Conservation (phyloP, 768 basidiomycete species). For the Royoungia palumana region DNA sequence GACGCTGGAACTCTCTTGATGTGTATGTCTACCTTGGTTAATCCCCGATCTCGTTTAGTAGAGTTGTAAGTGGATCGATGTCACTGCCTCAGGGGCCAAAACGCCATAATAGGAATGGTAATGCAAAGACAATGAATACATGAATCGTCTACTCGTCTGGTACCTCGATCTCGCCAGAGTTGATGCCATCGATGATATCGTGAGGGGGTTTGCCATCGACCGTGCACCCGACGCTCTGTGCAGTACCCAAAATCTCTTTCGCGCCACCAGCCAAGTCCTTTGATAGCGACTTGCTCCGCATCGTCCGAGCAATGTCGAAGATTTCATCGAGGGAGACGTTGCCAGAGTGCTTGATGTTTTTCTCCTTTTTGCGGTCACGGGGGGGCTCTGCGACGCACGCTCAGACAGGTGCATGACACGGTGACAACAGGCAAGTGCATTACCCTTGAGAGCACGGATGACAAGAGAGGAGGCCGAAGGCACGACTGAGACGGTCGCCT, state of each 20-base stretch:
- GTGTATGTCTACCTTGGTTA: neutral
- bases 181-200: constrained; percentile 86
- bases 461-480: constrained; percentile 97
- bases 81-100: neutral
- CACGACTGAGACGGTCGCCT: constrained; percentile 94
- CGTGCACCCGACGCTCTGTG: constrained; percentile 95
- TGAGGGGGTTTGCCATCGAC: constrained; percentile 91
- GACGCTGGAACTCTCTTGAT: constrained; percentile 11
- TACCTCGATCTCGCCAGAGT: constrained; percentile 80
- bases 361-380: constrained; percentile 99
- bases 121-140: constrained; percentile 20
- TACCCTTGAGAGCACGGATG: constrained; percentile 97
- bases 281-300: constrained; percentile 91
- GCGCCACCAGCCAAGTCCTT: constrained; percentile 85
- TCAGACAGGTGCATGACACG: neutral
- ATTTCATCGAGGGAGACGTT: constrained; percentile 95
- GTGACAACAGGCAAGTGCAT: constrained; percentile 19
- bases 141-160: constrained; percentile 67
- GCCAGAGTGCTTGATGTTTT: constrained; percentile 98
- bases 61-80: too few relatives aligned
- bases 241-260: constrained; percentile 98
- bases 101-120: constrained; percentile 12
- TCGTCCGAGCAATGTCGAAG: constrained; percentile 91
- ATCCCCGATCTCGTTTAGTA: too few relatives aligned
- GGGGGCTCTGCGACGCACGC: constrained; percentile 71